phyloP scores from a whole-genome alignment of 2,329 filamentous ascomycete genomes.

The Botrytis fragariae region DNA sequence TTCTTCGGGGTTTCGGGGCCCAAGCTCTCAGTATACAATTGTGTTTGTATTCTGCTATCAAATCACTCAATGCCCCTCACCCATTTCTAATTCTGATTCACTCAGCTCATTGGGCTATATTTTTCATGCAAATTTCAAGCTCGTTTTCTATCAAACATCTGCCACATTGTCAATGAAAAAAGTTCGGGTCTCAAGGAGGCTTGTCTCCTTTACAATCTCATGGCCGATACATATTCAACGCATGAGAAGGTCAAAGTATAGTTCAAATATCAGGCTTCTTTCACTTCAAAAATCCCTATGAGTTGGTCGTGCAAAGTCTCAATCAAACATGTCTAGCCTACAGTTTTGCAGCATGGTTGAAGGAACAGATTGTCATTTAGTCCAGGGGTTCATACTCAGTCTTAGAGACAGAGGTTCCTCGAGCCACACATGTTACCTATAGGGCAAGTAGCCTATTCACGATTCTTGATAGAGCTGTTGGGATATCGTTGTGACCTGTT shows the following conservation, averaged over 20 bases:
- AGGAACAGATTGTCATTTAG: background rate
- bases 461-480: background rate
- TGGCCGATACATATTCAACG: background rate
- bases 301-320: background rate
- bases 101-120: background rate
- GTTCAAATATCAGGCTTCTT: background rate
- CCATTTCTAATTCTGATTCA: background rate
- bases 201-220: background rate
- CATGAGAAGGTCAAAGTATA: background rate
- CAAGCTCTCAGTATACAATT: background rate
- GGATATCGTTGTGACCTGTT: background rate
- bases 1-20: background rate
- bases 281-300: background rate
- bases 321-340: slow-evolving; percentile 2
- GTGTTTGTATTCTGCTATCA: background rate
- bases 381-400: background rate
- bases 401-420: background rate
- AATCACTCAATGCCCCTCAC: background rate
- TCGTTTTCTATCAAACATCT: background rate
- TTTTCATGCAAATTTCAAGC: background rate
- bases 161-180: background rate
- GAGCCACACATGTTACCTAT: background rate
- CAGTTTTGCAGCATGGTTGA: background rate
- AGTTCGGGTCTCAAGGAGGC: background rate
- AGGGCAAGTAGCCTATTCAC: background rate